Evolutionary conservation across 2,329 filamentous ascomycete species (phyloP).

Genomic region (Colletotrichum sp.): DNA sequence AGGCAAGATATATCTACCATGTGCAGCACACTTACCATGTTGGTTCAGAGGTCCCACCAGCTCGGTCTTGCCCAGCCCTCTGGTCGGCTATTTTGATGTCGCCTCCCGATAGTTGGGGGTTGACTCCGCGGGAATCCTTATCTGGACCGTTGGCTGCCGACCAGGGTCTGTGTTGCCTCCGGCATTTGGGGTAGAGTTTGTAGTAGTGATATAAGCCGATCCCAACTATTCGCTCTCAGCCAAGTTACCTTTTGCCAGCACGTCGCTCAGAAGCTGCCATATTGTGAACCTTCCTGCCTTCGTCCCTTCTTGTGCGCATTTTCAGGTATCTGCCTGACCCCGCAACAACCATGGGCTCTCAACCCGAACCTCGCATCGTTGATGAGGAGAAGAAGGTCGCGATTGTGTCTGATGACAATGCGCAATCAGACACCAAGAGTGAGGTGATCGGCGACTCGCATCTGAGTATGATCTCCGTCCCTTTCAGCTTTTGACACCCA

Average conservation of each 20-base stretch:
- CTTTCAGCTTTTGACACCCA: not conserved
- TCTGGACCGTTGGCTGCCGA: not conserved
- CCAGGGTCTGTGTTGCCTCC: not conserved
- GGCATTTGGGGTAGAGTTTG: not conserved
- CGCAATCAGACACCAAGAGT: constrained; percentile 4
- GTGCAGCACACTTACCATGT: not conserved
- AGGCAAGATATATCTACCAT: not conserved
- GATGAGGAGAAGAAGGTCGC: constrained; percentile 5
- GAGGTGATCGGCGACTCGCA: not conserved
- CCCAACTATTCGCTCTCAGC: not conserved
- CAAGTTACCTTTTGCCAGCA: not conserved
- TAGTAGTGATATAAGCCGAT: constrained; percentile 2
- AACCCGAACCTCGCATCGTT: not conserved
- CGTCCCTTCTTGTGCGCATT: not conserved
- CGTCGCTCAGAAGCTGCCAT: not conserved
- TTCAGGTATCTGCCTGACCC: not conserved
- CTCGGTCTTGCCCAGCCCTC: not conserved
- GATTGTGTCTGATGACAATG: not conserved
- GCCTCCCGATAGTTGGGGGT: not conserved
- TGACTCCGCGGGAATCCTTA: constrained; percentile 16
- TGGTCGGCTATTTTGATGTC: not conserved
- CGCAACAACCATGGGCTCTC: not conserved
- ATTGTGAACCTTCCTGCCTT: not conserved
- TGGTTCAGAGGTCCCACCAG: not conserved
- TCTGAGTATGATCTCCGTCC: not conserved